phyloP scores from a whole-genome alignment of 306 rosid genomes.

The Sesbania bispinosa region DNA sequence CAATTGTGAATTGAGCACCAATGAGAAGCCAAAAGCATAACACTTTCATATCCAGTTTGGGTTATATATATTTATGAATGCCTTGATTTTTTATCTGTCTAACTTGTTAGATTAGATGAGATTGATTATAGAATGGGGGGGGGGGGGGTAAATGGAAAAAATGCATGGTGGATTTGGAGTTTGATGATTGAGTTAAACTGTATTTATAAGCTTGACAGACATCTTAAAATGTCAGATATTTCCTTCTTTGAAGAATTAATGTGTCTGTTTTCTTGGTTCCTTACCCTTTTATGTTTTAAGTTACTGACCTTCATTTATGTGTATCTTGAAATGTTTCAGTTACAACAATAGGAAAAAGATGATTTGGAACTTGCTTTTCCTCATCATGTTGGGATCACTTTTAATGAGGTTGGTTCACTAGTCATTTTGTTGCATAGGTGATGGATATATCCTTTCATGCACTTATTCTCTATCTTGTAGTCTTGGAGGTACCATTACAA shows the following conservation, averaged over 20 bases:
- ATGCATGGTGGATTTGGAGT: not conserved
- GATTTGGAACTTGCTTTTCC: slow-evolving; percentile 70
- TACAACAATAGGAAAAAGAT: slow-evolving; percentile 81
- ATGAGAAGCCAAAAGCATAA: too few relatives aligned
- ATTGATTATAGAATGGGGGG: not conserved
- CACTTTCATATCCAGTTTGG: not conserved
- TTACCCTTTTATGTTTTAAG: not conserved
- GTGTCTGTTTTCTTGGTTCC: not conserved
- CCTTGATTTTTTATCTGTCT: not conserved
- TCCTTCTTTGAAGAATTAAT: not conserved
- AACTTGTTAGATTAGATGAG: not conserved
- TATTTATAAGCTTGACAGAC: not conserved
- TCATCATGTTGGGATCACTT: slow-evolving; percentile 60
- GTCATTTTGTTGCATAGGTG: slow-evolving; percentile 19
- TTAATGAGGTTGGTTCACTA: slow-evolving; percentile 59
- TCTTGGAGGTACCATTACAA: slow-evolving; percentile 67
- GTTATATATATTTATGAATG: not conserved
- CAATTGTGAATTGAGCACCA: too few relatives aligned
- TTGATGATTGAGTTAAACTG: slow-evolving; percentile 9
- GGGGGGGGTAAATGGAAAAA: not conserved
- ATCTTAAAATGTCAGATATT: not conserved
- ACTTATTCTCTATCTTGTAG: slow-evolving; percentile 58
- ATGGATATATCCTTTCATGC: not conserved
- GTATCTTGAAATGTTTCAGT: slow-evolving; percentile 48
- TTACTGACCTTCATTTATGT: slow-evolving; percentile 17